Evolutionary conservation across 495 filamentous ascomycete species (phyloP).

Genomic region (Haplographium delicatum): DNA sequence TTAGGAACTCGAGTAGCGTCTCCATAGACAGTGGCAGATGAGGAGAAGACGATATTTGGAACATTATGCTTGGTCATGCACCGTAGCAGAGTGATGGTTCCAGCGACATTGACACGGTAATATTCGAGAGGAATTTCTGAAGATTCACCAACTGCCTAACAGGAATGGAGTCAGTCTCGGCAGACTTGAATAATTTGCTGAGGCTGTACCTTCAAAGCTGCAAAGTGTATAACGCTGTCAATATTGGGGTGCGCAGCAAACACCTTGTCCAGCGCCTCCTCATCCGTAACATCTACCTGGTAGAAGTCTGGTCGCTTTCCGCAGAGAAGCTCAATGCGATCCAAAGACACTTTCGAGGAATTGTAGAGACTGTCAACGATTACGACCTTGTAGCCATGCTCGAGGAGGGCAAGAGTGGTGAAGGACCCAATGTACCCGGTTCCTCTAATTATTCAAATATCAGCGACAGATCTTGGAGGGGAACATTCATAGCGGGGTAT

Average conservation of each 20-base stretch:
- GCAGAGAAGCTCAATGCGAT: slow-evolving; percentile 88
- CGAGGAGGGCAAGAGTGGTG: slow-evolving; percentile 84
- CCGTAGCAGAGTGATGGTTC: slow-evolving; percentile 80
- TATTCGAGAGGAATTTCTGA: slow-evolving; percentile 94
- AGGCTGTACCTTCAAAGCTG: slow-evolving; percentile 75
- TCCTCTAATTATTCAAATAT: slow-evolving; percentile 53
- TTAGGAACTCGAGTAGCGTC: slow-evolving; percentile 93
- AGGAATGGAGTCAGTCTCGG: slow-evolving; percentile 1
- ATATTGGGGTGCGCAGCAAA: slow-evolving; percentile 88
- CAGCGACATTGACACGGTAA: slow-evolving; percentile 94
- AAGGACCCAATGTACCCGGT: slow-evolving; percentile 99
- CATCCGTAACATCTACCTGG: slow-evolving; percentile 82
- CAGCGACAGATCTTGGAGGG: slow-evolving; percentile 8
- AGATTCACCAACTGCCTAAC: slow-evolving; percentile 91
- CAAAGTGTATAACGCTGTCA: slow-evolving; percentile 97
- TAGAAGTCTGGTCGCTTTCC: slow-evolving; percentile 85
- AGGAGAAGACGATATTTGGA: slow-evolving; percentile 96
- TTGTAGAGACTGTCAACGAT: slow-evolving; percentile 96
- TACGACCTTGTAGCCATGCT: slow-evolving; percentile 93
- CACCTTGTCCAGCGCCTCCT: slow-evolving; percentile 75
- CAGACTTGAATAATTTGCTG: neutral
- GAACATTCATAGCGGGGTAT: slow-evolving; percentile 10
- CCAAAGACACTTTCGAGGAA: slow-evolving; percentile 80
- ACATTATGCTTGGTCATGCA: slow-evolving; percentile 87
- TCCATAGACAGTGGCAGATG: slow-evolving; percentile 92